These are phyloP conservation scores for Trichocladium uniseriatum DNA, from an alignment of 495 filamentous ascomycete species.

Conservation along the genomic window DNA sequence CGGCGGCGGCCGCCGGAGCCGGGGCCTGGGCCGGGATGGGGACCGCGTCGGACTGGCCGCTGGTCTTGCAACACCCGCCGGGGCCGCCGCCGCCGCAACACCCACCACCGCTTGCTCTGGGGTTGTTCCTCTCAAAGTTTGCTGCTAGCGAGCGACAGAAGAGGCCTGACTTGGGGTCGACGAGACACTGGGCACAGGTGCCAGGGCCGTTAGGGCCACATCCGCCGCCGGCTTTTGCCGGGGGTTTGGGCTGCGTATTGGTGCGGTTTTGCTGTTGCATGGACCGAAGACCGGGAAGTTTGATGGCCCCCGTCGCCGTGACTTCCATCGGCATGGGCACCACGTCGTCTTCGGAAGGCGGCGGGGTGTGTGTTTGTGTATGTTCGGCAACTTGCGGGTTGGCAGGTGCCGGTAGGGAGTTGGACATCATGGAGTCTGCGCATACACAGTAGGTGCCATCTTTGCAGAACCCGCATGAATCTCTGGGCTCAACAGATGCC, in stretches of 20 bases:
- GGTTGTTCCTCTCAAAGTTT: slow-evolving; percentile 38
- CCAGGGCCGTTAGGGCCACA: slow-evolving; percentile 66
- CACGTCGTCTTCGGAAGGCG: slow-evolving; percentile 58
- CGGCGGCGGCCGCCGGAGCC: not conserved
- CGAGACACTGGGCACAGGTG: slow-evolving; percentile 68
- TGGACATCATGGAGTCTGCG: slow-evolving; percentile 54
- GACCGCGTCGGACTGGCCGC: not conserved
- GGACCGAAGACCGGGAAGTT: slow-evolving; percentile 36
- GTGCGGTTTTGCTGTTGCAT: slow-evolving; percentile 8
- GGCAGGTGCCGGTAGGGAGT: slow-evolving; percentile 16
- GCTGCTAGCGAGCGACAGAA: slow-evolving; percentile 82
- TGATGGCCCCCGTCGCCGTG: slow-evolving; percentile 39
- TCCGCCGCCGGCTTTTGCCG: slow-evolving; percentile 13
- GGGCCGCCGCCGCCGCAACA: slow-evolving; percentile 34
- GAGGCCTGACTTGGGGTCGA: slow-evolving; percentile 68
- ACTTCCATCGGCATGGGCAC: slow-evolving; percentile 39
- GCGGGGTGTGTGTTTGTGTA: slow-evolving; percentile 55
- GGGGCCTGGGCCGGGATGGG: not conserved
- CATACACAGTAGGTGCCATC: slow-evolving; percentile 80
- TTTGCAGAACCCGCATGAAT: slow-evolving; percentile 81
- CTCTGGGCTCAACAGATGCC: slow-evolving; percentile 30
- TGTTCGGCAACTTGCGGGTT: slow-evolving; percentile 29
- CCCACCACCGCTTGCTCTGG: slow-evolving; percentile 41
- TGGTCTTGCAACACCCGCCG: slow-evolving; percentile 32
- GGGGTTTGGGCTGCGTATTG: not conserved